Evolutionary conservation across 1,139 yeast species (phyloP).

Genomic region (Yamadazyma diospyri): DNA sequence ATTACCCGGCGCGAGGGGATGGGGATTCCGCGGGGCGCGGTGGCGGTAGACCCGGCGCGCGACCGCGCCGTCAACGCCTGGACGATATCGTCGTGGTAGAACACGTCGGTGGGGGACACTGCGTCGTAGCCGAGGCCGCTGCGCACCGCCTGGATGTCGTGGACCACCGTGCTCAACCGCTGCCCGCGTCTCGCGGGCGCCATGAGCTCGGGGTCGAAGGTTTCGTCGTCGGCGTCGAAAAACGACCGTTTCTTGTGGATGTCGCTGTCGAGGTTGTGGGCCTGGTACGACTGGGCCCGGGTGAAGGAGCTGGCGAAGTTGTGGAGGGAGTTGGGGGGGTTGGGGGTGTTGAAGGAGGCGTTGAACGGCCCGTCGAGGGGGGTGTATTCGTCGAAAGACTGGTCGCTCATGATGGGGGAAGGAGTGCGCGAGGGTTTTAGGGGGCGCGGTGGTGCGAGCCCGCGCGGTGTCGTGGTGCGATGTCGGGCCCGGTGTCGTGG

Average conservation of each 20-base stretch:
- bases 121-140: constrained; percentile 23
- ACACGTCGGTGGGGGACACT: constrained; percentile 25
- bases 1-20: constrained; percentile 18
- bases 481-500: too few species aligned
- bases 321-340: constrained; percentile 38
- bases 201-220: constrained; percentile 70
- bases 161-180: constrained; percentile 54
- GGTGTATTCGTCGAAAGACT: too few species aligned
- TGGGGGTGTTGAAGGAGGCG: neutral
- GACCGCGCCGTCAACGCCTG: constrained; percentile 27
- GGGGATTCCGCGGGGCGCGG: constrained; percentile 20
- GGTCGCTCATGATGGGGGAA: too few species aligned
- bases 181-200: constrained; percentile 65
- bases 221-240: constrained; percentile 35
- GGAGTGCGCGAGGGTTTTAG: too few species aligned
- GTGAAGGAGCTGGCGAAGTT: constrained; percentile 48
- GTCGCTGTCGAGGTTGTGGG: constrained; percentile 41
- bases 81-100: constrained; percentile 39
- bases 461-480: too few species aligned
- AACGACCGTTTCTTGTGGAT: constrained; percentile 43
- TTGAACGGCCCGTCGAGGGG: too few species aligned
- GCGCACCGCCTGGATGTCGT: constrained; percentile 25
- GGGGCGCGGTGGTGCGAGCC: too few species aligned
- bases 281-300: constrained; percentile 46
- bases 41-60: constrained; percentile 25